Percentiles rank a stretch among this genome's conserved stretches.
Evolutionary conservation across 352 stramenopile species (phyloP).

Genomic region (Globisporangium spinosum): DNA sequence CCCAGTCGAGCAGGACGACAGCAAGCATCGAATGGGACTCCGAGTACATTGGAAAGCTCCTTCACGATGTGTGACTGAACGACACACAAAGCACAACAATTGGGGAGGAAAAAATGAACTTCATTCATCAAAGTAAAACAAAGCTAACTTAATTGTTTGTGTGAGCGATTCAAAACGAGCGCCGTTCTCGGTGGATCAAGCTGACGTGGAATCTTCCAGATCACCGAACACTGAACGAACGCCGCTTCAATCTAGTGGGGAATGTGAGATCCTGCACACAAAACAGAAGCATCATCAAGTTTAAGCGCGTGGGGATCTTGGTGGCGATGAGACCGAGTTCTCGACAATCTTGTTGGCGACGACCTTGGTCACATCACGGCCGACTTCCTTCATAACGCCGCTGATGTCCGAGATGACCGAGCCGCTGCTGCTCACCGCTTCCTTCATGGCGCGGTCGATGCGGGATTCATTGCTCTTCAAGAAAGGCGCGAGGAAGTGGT

Average conservation of each 20-base stretch:
- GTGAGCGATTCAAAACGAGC: conserved; percentile 7
- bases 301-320: conserved; percentile 16
- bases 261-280: conserved; percentile 12
- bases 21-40: conserved; percentile 4
- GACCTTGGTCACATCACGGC: conserved; percentile 69
- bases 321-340: conserved; percentile 27
- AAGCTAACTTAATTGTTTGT: conserved; percentile 38
- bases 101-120: conserved; percentile 13
- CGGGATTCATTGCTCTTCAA: conserved; percentile 77
- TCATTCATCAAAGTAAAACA: conserved; percentile 42
- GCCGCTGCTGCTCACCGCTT: conserved; percentile 70
- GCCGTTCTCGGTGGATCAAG: not conserved
- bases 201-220: not conserved
- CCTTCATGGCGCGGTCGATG: conserved; percentile 85
- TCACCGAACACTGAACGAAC: not conserved
- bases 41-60: conserved; percentile 1
- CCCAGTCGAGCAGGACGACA: not conserved
- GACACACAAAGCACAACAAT: not conserved
- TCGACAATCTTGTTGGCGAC: conserved; percentile 78
- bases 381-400: conserved; percentile 69
- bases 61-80: not conserved
- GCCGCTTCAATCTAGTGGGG: conserved; percentile 1
- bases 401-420: conserved; percentile 79
- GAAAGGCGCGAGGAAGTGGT: conserved; percentile 90
- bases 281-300: not conserved